A percentile compares a stretch with the other conserved stretches of the same genome.
Evolutionary conservation across 345 rosid species (phyloP).

Genomic region (Barbarea vulgaris): DNA sequence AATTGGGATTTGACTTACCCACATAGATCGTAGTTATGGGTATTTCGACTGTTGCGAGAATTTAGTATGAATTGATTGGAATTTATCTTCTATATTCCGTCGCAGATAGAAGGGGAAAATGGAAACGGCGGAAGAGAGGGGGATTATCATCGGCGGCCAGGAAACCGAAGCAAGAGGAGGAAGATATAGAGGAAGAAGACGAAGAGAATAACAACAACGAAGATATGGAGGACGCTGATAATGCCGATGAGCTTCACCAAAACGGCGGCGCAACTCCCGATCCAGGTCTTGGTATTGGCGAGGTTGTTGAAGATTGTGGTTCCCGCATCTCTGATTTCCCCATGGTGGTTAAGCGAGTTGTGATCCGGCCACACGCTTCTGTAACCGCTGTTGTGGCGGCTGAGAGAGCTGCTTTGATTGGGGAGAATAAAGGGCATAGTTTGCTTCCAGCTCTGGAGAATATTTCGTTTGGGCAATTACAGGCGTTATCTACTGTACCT

Average conservation of each 20-base stretch:
- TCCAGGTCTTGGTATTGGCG: slow-evolving; percentile 55
- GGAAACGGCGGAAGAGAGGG: slow-evolving; percentile 83
- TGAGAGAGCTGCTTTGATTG: slow-evolving; percentile 63
- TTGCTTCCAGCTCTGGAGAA: slow-evolving; percentile 54
- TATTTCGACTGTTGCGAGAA: neutral
- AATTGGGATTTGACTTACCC: slow-evolving; percentile 23
- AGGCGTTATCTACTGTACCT: slow-evolving; percentile 74
- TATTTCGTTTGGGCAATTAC: slow-evolving; percentile 73
- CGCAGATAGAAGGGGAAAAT: slow-evolving; percentile 74
- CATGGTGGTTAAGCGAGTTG: slow-evolving; percentile 53
- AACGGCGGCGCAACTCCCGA: slow-evolving; percentile 42
- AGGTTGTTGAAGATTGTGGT: slow-evolving; percentile 59
- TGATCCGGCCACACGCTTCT: slow-evolving; percentile 77
- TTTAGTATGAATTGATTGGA: slow-evolving; percentile 23
- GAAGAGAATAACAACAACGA: slow-evolving; percentile 50
- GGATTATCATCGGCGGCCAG: slow-evolving; percentile 43
- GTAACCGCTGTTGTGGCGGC: slow-evolving; percentile 60
- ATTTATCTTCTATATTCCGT: slow-evolving; percentile 12
- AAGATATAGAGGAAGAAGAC: slow-evolving; percentile 56
- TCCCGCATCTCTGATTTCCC: slow-evolving; percentile 82
- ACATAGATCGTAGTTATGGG: slow-evolving; percentile 25
- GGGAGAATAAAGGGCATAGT: slow-evolving; percentile 53
- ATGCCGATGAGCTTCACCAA: slow-evolving; percentile 43
- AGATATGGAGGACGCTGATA: slow-evolving; percentile 52
- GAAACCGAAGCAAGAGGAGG: slow-evolving; percentile 55